Evolutionary conservation across 768 basidiomycete species (phyloP).

Genomic region (Lactarius akahatsu): DNA sequence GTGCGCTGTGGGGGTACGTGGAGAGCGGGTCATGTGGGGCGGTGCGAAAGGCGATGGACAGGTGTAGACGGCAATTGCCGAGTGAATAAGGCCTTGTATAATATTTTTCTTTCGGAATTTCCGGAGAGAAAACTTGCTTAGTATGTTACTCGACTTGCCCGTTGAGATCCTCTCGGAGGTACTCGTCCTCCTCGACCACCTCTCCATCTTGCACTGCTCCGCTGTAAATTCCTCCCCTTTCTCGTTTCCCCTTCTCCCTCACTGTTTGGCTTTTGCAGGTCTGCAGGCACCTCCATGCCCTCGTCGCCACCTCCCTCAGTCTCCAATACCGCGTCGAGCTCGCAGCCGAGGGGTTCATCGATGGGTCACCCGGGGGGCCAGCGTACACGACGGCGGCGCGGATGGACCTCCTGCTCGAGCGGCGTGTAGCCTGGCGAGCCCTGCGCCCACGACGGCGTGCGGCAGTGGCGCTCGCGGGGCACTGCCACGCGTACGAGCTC

Average conservation of each 20-base stretch:
- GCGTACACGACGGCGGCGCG: conserved; percentile 35
- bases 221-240: conserved; percentile 2
- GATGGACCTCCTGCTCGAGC: conserved; percentile 36
- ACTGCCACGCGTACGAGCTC: conserved; percentile 56
- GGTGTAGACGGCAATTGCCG: conserved; percentile 7
- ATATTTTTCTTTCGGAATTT: neutral
- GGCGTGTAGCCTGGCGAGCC: conserved; percentile 40
- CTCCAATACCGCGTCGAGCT: conserved; percentile 38
- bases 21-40: conserved; percentile 6
- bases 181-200: conserved; percentile 9
- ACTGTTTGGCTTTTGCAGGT: conserved; percentile 26
- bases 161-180: conserved; percentile 24
- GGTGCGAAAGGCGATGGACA: conserved; percentile 10
- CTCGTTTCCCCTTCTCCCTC: too few species aligned
- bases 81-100: neutral
- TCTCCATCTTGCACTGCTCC: conserved; percentile 12
- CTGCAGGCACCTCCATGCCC: conserved; percentile 29
- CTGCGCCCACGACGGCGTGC: conserved; percentile 34
- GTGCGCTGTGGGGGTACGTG: conserved; percentile 4
- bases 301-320: conserved; percentile 31
- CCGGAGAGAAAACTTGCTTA: neutral
- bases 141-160: conserved; percentile 19
- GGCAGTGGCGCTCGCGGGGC: conserved; percentile 37
- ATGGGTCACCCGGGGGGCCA: conserved; percentile 24
- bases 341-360: conserved; percentile 35